Base-by-base conservation (phyloP, 176 grass and related monocot genomes). In the Oropetium thomaeum region DNA sequence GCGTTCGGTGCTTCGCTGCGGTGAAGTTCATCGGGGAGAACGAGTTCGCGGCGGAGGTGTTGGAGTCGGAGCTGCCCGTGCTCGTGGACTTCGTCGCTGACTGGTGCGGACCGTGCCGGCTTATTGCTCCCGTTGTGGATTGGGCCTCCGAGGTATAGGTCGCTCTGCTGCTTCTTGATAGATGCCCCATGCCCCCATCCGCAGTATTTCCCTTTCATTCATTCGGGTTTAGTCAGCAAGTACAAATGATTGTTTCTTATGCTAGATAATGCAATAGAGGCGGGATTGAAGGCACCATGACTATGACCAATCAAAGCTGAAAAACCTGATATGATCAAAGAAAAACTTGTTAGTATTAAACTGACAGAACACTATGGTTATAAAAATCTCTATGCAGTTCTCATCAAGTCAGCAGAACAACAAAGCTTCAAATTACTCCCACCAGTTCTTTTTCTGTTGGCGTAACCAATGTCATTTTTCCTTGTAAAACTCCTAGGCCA, bases 11-110 rank as follows among this genome's bases (percentile, higher is more conserved):
- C 72, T 67, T 64, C 58, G 96, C 87, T 41, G 84, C 80, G 49
- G 81, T 75, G 19, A 85, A 49, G 67, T 59, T 74, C 42, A 71
- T 99, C 65, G 85, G 31, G 25, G 76, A 95, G 68, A 80, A 82
- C 45, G 89, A 99, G 62, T 99, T 98, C 77, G 43, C 77, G 25
- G 69, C 79, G 23, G 91, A 88, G 84, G 96, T 99, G 11, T 44
- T 99, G 79, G 86, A 83, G 58, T 95, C 96, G 35, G 89, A 95
- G 26, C 48, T 99, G 3, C 96, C 91, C 11, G 96, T 95, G 55
- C 91, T 99, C 45, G 96, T 99, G 15, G 96, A 99, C 61, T 99
- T 99, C 83, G 87, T 99, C 42, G 96, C 96, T 7, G 89, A 92
- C 11, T 95, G 96, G 96, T 99, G 96, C 74, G 96, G 96, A 17